A percentile compares a stretch with the other conserved stretches of the same genome.
Conservation (phyloP, 257 asterid species). For the Solanum dulcamara region DNA sequence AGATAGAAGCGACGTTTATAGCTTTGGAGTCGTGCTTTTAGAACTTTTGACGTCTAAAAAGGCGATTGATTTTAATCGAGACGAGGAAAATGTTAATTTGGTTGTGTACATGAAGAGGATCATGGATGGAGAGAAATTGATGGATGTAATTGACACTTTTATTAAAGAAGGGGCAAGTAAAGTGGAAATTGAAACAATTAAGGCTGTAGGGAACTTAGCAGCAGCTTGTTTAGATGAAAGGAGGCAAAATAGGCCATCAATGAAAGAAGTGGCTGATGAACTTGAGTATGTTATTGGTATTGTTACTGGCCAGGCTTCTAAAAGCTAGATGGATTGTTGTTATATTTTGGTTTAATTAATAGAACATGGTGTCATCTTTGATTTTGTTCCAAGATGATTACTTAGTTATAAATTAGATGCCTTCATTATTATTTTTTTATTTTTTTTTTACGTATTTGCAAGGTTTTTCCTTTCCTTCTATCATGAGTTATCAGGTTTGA, state of each 20-base stretch:
- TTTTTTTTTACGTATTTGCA: too few species aligned
- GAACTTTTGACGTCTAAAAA: constrained; percentile 42
- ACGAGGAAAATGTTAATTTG: constrained; percentile 44
- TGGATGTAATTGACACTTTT: constrained; percentile 34
- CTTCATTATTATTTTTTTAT: too few species aligned
- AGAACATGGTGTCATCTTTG: neutral
- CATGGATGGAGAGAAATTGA: constrained; percentile 31
- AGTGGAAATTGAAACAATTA: constrained; percentile 49
- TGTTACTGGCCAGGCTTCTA: constrained; percentile 17
- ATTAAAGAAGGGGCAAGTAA: constrained; percentile 30
- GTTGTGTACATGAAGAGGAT: constrained; percentile 49
- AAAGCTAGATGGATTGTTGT: neutral
- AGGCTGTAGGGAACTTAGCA: constrained; percentile 49
- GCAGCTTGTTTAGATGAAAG: constrained; percentile 46
- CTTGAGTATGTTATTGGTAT: constrained; percentile 44
- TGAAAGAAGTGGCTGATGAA: constrained; percentile 70
- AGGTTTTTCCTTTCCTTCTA: too few species aligned
- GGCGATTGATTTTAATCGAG: constrained; percentile 48
- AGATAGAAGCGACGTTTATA: constrained; percentile 49
- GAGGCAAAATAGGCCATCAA: constrained; percentile 48
- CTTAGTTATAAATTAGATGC: neutral
- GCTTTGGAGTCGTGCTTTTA: constrained; percentile 52
- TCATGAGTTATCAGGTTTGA: neutral
- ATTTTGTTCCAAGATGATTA: neutral
- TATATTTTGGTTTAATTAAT: neutral